Percentiles rank a stretch among this genome's conserved stretches.
phyloP scores from a whole-genome alignment of 257 asterid genomes.

The Capsicum baccatum region DNA sequence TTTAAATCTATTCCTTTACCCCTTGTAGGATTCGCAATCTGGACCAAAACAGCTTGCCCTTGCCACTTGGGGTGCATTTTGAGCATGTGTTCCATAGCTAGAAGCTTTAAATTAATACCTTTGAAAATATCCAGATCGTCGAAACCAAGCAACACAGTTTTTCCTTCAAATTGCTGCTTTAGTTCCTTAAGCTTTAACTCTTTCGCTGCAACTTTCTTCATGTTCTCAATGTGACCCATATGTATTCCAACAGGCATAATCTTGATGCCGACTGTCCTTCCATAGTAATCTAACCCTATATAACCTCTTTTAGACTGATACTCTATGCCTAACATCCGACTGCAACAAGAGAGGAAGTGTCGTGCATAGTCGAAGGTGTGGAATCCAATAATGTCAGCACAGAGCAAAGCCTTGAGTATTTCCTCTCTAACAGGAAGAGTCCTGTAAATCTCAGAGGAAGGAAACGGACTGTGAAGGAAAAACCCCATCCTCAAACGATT shows the following conservation, averaged over 20 bases:
- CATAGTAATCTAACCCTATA: constrained; percentile 85
- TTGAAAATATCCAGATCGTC: constrained; percentile 93
- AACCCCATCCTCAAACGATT: constrained; percentile 82
- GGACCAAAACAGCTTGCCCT: constrained; percentile 82
- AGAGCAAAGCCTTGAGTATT: constrained; percentile 80
- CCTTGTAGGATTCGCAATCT: constrained; percentile 80
- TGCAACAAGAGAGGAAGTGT: constrained; percentile 89
- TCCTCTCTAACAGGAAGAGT: constrained; percentile 93
- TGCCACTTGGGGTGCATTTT: constrained; percentile 77
- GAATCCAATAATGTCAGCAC: constrained; percentile 83
- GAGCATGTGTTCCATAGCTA: constrained; percentile 88
- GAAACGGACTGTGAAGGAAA: constrained; percentile 92
- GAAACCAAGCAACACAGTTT: constrained; percentile 77
- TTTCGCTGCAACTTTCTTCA: constrained; percentile 66
- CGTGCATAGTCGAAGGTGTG: constrained; percentile 96
- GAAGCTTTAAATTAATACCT: constrained; percentile 83
- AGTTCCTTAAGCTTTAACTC: constrained; percentile 63
- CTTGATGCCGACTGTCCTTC: constrained; percentile 87
- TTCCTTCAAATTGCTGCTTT: constrained; percentile 72
- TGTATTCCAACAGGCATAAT: constrained; percentile 96
- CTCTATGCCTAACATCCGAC: constrained; percentile 91
- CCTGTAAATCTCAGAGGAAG: constrained; percentile 91
- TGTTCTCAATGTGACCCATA: constrained; percentile 85
- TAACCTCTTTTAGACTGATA: constrained; percentile 90
- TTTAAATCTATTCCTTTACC: constrained; percentile 76